Evolutionary conservation across 345 rosid species (phyloP).

Genomic region (Schrenkiella parvula): DNA sequence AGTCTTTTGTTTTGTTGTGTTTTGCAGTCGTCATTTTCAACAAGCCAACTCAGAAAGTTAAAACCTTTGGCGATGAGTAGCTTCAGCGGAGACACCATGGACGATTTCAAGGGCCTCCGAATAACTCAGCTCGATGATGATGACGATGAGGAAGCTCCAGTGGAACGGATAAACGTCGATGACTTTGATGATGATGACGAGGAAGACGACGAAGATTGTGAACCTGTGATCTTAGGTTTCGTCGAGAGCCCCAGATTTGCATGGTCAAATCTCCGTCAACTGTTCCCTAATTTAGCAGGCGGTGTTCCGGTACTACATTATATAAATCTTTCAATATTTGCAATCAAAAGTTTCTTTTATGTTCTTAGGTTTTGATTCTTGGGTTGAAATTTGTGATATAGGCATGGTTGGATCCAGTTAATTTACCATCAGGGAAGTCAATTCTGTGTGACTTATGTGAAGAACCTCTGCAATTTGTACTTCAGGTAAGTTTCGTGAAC

Average conservation of each 20-base stretch:
- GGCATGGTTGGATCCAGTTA: slow-evolving; percentile 93
- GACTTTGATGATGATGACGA: slow-evolving; percentile 54
- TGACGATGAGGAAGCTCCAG: slow-evolving; percentile 32
- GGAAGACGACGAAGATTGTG: slow-evolving; percentile 56
- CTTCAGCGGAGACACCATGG: slow-evolving; percentile 40
- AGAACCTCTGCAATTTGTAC: slow-evolving; percentile 75
- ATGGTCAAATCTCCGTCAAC: slow-evolving; percentile 70
- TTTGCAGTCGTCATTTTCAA: neutral
- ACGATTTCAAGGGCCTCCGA: slow-evolving; percentile 52
- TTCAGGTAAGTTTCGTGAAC: slow-evolving; percentile 54
- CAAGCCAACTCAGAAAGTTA: neutral
- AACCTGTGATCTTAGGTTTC: slow-evolving; percentile 64
- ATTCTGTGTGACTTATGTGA: slow-evolving; percentile 70
- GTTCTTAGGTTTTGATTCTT: slow-evolving; percentile 9
- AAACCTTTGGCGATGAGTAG: slow-evolving; percentile 9
- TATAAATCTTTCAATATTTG: neutral
- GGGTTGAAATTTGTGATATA: slow-evolving; percentile 23
- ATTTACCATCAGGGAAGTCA: slow-evolving; percentile 67
- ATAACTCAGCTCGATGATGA: slow-evolving; percentile 54
- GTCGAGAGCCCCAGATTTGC: slow-evolving; percentile 51
- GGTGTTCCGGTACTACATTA: slow-evolving; percentile 59
- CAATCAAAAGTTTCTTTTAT: neutral
- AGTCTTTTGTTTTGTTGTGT: neutral
- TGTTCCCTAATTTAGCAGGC: slow-evolving; percentile 88
- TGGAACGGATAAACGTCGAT: slow-evolving; percentile 14